Evolutionary conservation across 2,329 filamentous ascomycete species (phyloP), one percentile per base, ranked within the genome.

Genomic region (Ascochyta fabae): DNA sequence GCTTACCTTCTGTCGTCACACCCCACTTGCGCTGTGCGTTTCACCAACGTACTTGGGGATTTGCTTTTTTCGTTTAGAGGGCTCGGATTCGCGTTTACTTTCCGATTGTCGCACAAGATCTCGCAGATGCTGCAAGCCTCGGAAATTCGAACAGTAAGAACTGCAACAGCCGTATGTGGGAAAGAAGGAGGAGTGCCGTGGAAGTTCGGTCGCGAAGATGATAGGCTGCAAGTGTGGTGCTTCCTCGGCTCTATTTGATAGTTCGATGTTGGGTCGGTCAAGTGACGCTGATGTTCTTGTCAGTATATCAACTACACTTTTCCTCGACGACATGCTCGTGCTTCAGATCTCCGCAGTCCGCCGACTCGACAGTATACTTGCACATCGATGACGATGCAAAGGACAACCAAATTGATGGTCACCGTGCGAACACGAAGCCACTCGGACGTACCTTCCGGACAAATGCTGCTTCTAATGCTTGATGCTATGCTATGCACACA

Each of bases 251-350:
- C 59, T 52, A 42, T 24, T 41, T 8, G 29, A 22, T n/a, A 16
- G 24, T 47, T 19, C 39, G 13, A 31, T 27, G 43, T n/a, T 29
- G 34, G 6, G 35, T 44, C 36, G 26, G 42, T 38, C 31, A 41
- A 50, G 45, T 33, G 53, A 60, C 44, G 60, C 61, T 57, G 65
- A 56, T 56, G 33, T 36, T 58, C 56, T 62, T 65, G 49, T 56
- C 48, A 61, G 56, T 67, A 71, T 69, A 69, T 74, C 56, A 73
- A 66, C 67, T 59, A 70, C 66, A 67, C 65, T 65, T 63, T 67
- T 61, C 58, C 61, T 60, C 56, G 45, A 45, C 51, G 19, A 45
- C 41, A 47, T 43, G 53, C 47, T 51, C 53, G 47, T 56, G 53
- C 47, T 46, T 33, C 31, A 13, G 27, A 31, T 24, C 34, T 42